Conservation (phyloP, 768 basidiomycete genomes). For the Amanita molliuscula region DNA sequence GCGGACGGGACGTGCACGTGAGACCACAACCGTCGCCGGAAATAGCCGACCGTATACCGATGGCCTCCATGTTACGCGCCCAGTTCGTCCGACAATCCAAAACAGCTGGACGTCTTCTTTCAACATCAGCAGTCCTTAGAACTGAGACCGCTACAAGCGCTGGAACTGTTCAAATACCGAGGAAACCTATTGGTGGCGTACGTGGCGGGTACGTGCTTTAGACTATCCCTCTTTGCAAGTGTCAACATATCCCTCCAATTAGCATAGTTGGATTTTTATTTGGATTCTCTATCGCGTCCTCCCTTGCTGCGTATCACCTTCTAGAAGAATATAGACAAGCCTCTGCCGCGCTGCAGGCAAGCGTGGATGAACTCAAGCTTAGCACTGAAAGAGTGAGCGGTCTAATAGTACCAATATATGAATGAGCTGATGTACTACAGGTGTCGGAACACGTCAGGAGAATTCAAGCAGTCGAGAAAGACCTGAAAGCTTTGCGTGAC, state of each 20-base stretch:
- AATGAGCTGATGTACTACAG: conserved; percentile 24
- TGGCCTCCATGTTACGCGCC: conserved; percentile 25
- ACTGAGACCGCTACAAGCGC: conserved; percentile 40
- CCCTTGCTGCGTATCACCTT: conserved; percentile 78
- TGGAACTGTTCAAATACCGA: conserved; percentile 44
- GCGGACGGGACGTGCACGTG: neutral
- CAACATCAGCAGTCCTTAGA: conserved; percentile 30
- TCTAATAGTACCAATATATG: neutral
- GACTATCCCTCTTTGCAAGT: neutral
- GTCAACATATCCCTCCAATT: conserved; percentile 3
- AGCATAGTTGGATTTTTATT: conserved; percentile 82
- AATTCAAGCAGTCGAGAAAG: conserved; percentile 86
- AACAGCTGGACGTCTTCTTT: conserved; percentile 25
- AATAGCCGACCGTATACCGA: neutral
- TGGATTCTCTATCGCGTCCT: conserved; percentile 85
- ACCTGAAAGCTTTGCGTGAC: conserved; percentile 65
- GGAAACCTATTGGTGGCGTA: conserved; percentile 69
- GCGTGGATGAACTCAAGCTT: conserved; percentile 76
- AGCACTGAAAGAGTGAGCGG: conserved; percentile 67
- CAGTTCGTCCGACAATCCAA: conserved; percentile 16
- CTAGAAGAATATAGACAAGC: conserved; percentile 87
- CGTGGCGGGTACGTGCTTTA: conserved; percentile 43
- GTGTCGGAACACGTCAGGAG: conserved; percentile 74
- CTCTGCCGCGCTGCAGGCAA: conserved; percentile 77
- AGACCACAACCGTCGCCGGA: neutral